phyloP scores from a whole-genome alignment of 805 yeast species.

The Wickerhamomyces silvicola region DNA sequence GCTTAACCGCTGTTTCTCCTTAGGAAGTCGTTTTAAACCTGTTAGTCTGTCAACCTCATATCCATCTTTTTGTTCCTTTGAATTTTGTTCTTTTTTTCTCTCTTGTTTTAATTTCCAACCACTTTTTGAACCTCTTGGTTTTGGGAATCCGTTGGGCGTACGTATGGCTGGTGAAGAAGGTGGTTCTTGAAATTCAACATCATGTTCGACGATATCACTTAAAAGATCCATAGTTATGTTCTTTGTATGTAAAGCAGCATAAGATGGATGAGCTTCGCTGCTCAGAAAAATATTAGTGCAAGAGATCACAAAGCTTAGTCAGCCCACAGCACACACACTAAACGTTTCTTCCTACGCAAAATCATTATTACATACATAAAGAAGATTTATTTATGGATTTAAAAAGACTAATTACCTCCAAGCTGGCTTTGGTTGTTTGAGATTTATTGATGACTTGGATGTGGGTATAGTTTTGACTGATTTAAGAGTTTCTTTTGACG shows the following conservation, averaged over 20 bases:
- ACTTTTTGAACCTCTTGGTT: constrained; percentile 75
- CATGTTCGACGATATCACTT: constrained; percentile 86
- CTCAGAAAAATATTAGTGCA: not conserved
- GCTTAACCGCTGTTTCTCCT: constrained; percentile 71
- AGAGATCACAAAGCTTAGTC: too few relatives aligned
- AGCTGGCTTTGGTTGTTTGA: constrained; percentile 10
- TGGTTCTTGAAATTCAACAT: constrained; percentile 86
- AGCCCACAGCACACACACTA: too few relatives aligned
- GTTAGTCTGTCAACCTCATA: constrained; percentile 80
- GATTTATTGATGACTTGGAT: constrained; percentile 7
- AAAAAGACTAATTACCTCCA: constrained; percentile 15
- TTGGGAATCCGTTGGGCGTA: constrained; percentile 84
- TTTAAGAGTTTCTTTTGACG: not conserved
- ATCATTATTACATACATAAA: constrained; percentile 70
- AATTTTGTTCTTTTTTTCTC: constrained; percentile 94
- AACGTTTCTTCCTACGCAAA: constrained; percentile 88
- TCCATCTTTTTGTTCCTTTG: constrained; percentile 75
- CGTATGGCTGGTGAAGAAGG: constrained; percentile 83
- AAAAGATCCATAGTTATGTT: constrained; percentile 87
- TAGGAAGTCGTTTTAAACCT: constrained; percentile 75
- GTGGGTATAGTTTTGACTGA: constrained; percentile 4
- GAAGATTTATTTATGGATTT: constrained; percentile 90
- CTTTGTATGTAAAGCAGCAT: too few relatives aligned
- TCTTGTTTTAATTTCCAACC: constrained; percentile 85
- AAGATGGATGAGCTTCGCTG: constrained; percentile 65